Base-by-base conservation (phyloP, 2,329 filamentous ascomycete genomes). In the Cladophialophora psammophila region DNA sequence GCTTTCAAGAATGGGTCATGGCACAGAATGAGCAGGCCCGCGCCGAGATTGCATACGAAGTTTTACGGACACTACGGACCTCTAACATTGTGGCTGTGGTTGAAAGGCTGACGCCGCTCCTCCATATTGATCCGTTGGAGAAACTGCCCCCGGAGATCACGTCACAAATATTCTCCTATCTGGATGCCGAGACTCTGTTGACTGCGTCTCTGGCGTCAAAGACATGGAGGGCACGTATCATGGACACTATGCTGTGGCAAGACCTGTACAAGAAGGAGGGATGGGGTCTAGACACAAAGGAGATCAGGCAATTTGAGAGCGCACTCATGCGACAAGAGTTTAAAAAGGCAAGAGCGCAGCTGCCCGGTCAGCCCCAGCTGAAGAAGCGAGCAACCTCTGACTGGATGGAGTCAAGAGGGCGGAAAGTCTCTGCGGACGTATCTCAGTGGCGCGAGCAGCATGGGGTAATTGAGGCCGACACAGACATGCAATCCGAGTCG, bases 51-150 rank as follows among this genome's bases (percentile, higher is more conserved):
- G 91, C 91, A 48, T 92, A 94, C 80, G 85, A 87, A 54, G 85
- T 97, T 31, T 84, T 97, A 63, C 87, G 90, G 66, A 89, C 90
- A 64, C 84, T 97, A 34, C 91, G 91, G 18, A 96, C 93, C 0
- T 91, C 91, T 6, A 87, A 89, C 62, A 89, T 97, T 67, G 89
- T 91, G 58, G 85, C 90, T 53, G 91, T 97, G 61, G 92, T 97
- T 55, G 87, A 94, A 63, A 87, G 90, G 70, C 82, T 97, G 18
- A 91, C 90, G 69, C 92, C 93, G 3, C 86, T 94, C 60, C 88
- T 98, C 2, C 94, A 97, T 78, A 94, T 97, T 80, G 92, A 99
- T 79, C 97, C 97, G 63, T 88, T 97, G 50, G 83, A 88, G 70
- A 89, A 92, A 74, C 87, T 99, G 0, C 95, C 95, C 0, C 88